Evolutionary conservation across 441 rosid species (phyloP).

Genomic region (Eutrema salsugineum): DNA sequence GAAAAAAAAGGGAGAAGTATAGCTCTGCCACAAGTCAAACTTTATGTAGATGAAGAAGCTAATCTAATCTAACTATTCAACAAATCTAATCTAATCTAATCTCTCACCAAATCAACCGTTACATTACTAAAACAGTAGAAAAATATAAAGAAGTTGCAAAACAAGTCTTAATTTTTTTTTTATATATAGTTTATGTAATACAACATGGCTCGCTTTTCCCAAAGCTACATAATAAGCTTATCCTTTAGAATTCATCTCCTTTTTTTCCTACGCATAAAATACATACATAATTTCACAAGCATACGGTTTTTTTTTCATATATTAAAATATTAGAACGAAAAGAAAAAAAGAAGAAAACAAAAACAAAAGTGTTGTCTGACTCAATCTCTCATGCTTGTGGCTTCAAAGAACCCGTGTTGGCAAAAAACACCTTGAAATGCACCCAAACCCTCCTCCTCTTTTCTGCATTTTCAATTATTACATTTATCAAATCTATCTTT

Average conservation of each 20-base stretch:
- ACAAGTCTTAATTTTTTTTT: not conserved
- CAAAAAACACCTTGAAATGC: conserved; percentile 31
- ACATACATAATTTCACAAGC: conserved; percentile 14
- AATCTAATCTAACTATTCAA: not conserved
- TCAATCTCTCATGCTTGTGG: conserved; percentile 8
- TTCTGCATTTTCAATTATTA: conserved; percentile 5
- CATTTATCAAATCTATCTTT: not conserved
- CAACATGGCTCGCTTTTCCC: not conserved
- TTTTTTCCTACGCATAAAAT: conserved; percentile 2
- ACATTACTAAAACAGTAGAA: not conserved
- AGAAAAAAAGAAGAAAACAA: not conserved
- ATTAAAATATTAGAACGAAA: not conserved
- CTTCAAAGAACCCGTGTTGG: conserved; percentile 31
- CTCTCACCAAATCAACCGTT: not conserved
- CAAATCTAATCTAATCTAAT: conserved; percentile 11
- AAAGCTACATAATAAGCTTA: not conserved
- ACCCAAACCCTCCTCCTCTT: conserved; percentile 28
- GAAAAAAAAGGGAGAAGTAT: not conserved
- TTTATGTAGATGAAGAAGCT: conserved; percentile 1
- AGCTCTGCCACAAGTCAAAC: conserved; percentile 12
- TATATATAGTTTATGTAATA: not conserved
- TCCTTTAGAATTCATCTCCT: not conserved
- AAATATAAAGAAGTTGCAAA: not conserved
- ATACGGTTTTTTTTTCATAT: not conserved
- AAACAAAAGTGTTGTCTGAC: conserved; percentile 10